Conservation (phyloP, 495 filamentous ascomycete genomes). For the Hyaloscypha finlandica region DNA sequence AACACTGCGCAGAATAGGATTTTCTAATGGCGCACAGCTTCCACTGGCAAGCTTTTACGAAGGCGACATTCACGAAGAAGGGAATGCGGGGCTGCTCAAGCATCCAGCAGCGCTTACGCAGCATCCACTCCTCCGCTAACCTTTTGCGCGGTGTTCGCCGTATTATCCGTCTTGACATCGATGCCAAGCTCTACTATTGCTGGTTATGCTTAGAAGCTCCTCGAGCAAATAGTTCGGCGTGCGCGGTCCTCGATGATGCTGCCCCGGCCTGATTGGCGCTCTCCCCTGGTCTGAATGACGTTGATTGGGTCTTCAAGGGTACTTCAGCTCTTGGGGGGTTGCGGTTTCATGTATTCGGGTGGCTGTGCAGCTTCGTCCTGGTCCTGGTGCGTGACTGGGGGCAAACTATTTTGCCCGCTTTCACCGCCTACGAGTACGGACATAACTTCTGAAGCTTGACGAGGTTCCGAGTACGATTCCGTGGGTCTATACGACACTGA, state of each 20-base stretch:
- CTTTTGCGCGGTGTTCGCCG: neutral
- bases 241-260: conserved; percentile 21
- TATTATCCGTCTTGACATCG: conserved; percentile 2
- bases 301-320: conserved; percentile 21
- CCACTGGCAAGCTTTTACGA: neutral
- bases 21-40: neutral
- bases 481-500: neutral
- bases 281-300: conserved; percentile 19
- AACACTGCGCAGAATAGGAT: neutral
- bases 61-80: neutral
- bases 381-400: neutral
- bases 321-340: conserved; percentile 18
- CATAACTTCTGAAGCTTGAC: neutral
- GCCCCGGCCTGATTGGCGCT: conserved; percentile 11
- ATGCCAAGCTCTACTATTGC: conserved; percentile 3
- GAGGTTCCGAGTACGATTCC: conserved; percentile 4
- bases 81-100: neutral
- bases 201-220: conserved; percentile 3
- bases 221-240: conserved; percentile 1
- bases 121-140: neutral
- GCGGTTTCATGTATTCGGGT: conserved; percentile 8
- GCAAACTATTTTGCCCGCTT: neutral
- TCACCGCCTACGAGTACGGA: neutral
- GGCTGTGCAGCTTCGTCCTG: conserved; percentile 16
- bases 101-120: conserved; percentile 16